Conservation (phyloP, 345 rosid species). For the Lenwebbia sp. region DNA sequence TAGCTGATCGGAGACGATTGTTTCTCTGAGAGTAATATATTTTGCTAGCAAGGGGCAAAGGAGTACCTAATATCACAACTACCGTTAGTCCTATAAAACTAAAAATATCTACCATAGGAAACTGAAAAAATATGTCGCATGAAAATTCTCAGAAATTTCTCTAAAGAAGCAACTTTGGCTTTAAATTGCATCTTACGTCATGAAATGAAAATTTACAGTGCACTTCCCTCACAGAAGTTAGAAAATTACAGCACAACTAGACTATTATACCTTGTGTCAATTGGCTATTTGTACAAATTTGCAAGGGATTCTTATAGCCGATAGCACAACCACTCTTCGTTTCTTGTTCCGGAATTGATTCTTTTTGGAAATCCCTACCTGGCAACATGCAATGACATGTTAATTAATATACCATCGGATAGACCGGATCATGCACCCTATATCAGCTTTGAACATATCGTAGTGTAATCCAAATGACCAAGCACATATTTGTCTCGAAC, state of each 20-base stretch:
- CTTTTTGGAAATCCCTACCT: slow-evolving; percentile 14
- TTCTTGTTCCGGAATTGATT: neutral
- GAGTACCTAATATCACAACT: neutral
- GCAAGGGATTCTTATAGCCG: slow-evolving; percentile 2
- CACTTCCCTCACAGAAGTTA: neutral
- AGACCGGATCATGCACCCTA: neutral
- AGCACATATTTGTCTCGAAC: neutral
- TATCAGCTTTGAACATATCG: neutral
- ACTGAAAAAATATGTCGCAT: neutral
- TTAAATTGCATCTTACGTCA: neutral
- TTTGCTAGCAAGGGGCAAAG: slow-evolving; percentile 4
- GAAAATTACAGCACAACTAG: neutral
- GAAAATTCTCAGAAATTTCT: neutral
- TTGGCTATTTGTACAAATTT: slow-evolving; percentile 3
- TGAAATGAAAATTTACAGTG: neutral
- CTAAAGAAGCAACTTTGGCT: neutral
- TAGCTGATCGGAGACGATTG: slow-evolving; percentile 2
- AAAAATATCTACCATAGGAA: neutral
- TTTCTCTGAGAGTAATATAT: slow-evolving; percentile 6
- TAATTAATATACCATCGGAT: neutral
- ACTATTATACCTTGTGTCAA: slow-evolving; percentile 9
- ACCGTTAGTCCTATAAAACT: neutral
- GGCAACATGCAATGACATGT: neutral
- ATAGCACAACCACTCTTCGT: neutral
- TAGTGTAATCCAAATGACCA: neutral